phyloP scores from a whole-genome alignment of 768 basidiomycete genomes.

The Macrolepiota albuminosa region DNA sequence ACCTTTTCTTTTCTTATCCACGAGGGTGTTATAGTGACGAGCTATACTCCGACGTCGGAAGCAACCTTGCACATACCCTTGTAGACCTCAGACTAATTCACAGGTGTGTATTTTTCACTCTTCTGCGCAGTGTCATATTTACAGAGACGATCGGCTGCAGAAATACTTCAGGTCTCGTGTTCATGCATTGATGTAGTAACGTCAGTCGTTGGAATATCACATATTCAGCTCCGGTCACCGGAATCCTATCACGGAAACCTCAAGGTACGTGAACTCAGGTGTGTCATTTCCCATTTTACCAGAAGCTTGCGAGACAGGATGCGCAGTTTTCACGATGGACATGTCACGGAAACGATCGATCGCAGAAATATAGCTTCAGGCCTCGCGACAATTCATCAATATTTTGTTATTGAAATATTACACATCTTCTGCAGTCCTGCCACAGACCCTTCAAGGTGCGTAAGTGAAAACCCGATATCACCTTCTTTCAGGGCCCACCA shows the following conservation, averaged over 20 bases:
- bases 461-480: neutral
- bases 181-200: neutral
- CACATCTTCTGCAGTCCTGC: neutral
- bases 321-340: neutral
- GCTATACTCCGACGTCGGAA: neutral
- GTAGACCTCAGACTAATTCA: too few relatives aligned
- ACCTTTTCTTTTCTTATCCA: neutral
- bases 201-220: neutral
- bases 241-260: too few relatives aligned
- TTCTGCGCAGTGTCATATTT: neutral
- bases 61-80: neutral
- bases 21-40: neutral
- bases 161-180: neutral
- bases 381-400: neutral
- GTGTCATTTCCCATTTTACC: too few relatives aligned
- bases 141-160: neutral
- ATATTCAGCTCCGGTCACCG: neutral
- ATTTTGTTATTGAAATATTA: neutral
- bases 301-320: too few relatives aligned
- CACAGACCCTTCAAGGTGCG: neutral
- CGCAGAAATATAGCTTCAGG: neutral
- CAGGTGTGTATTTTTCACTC: neutral
- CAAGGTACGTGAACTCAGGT: neutral
- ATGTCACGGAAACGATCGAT: neutral
- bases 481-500: neutral